Conservation (phyloP, 148 eudicot species). For the Chenopodium formosanum region DNA sequence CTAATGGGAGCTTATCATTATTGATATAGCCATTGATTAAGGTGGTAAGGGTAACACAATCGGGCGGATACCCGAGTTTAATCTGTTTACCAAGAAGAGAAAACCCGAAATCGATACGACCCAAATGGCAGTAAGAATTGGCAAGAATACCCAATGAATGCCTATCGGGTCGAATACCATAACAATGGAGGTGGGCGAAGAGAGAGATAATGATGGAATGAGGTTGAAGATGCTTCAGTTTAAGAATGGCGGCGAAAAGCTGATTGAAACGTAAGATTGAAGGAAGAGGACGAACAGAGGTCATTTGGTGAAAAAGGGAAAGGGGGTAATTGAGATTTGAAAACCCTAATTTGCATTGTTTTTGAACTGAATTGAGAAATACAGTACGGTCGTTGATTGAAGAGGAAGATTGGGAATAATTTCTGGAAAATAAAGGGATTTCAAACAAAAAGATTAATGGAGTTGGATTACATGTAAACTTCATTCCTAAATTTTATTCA, state of each 20-base stretch:
- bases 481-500: no score
- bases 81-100: background rate
- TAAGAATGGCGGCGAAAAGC: background rate
- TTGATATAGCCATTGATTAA: constrained; percentile 20
- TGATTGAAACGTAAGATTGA: background rate
- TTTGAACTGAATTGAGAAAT: background rate
- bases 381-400: background rate
- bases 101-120: constrained; percentile 15
- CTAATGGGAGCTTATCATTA: background rate
- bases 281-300: constrained; percentile 1
- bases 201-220: background rate
- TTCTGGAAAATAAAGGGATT: no score
- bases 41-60: background rate
- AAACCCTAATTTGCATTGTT: background rate
- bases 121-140: constrained; percentile 21
- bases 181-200: background rate
- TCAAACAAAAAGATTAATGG: no score
- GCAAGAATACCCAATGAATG: background rate
- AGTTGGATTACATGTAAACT: no score
- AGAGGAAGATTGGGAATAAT: no score
- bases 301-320: background rate
- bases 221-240: background rate
- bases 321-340: background rate
- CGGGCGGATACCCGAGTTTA: constrained; percentile 14
- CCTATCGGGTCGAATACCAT: background rate